Conservation (phyloP, 2,329 filamentous ascomycete genomes). For the Cladophialophora bantiana region DNA sequence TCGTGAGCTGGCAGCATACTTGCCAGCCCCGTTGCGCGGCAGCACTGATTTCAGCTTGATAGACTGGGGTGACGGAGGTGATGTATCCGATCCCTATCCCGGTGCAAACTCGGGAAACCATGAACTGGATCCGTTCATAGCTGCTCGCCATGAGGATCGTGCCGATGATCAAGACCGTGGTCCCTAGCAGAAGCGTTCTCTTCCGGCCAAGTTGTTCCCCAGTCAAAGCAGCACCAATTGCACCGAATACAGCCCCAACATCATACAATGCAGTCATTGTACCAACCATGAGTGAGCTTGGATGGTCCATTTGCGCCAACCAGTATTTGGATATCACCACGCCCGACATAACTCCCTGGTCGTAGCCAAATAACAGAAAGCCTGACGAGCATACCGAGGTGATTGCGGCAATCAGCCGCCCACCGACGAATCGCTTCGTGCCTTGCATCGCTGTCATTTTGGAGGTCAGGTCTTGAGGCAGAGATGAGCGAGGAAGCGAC, state of each 20-base stretch:
- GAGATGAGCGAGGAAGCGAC: neutral
- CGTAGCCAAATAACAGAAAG: conserved; percentile 36
- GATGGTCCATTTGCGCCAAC: conserved; percentile 59
- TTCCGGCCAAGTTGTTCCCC: conserved; percentile 49
- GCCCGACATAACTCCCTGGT: conserved; percentile 71
- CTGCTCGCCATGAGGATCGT: conserved; percentile 48
- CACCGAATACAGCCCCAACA: conserved; percentile 59
- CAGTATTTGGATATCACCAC: conserved; percentile 74
- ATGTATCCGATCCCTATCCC: conserved; percentile 23
- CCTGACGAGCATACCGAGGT: conserved; percentile 30
- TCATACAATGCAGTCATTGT: conserved; percentile 51
- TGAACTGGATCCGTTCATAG: conserved; percentile 38
- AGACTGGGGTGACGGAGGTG: conserved; percentile 42
- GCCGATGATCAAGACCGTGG: conserved; percentile 57
- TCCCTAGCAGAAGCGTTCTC: conserved; percentile 63
- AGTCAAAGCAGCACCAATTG: conserved; percentile 57
- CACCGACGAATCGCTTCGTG: conserved; percentile 8
- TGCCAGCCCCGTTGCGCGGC: conserved; percentile 20
- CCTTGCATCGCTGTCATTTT: neutral
- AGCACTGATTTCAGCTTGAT: conserved; percentile 48
- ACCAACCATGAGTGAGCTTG: conserved; percentile 39
- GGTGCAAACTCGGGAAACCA: conserved; percentile 25
- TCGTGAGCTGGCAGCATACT: conserved; percentile 25
- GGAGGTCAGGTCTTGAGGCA: neutral
- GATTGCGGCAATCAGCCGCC: conserved; percentile 18